Evolutionary conservation across 805 yeast species (phyloP).

Genomic region (Metschnikowia hibisci): DNA sequence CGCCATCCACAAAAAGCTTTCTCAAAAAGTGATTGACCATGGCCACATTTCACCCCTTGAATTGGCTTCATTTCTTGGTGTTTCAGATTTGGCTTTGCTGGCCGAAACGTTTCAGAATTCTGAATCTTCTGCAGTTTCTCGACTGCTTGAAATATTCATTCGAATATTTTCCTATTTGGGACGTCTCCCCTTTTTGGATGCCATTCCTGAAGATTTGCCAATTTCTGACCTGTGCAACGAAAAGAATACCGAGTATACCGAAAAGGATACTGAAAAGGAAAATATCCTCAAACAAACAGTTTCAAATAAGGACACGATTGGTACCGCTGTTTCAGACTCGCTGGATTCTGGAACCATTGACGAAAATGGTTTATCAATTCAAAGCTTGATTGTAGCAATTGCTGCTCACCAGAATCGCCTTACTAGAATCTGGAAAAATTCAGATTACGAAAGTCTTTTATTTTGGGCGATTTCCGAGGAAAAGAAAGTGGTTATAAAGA

Average conservation of each 20-base stretch:
- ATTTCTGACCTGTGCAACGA: neutral
- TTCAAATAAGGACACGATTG: no score
- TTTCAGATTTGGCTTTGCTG: neutral
- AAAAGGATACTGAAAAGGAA: no score
- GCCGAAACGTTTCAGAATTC: no score
- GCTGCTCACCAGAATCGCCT: constrained; percentile 43
- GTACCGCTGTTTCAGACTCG: neutral
- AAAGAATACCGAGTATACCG: no score
- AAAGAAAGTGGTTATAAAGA: constrained; percentile 9
- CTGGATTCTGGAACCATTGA: neutral
- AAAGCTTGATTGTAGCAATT: constrained; percentile 20
- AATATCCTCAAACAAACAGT: no score
- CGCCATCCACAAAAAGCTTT: constrained; percentile 2
- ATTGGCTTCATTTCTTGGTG: neutral
- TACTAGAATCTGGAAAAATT: constrained; percentile 30
- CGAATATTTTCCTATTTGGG: neutral
- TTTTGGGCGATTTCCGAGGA: constrained; percentile 41
- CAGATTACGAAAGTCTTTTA: constrained; percentile 42
- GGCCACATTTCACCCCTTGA: neutral
- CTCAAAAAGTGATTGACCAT: neutral
- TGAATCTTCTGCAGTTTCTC: no score
- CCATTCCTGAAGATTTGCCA: neutral
- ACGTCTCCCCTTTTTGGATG: neutral
- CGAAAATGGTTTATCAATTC: neutral
- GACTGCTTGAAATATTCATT: neutral